Evolutionary conservation across 2,329 filamentous ascomycete genomes (phyloP).

Genomic region (Eutypa lata): DNA sequence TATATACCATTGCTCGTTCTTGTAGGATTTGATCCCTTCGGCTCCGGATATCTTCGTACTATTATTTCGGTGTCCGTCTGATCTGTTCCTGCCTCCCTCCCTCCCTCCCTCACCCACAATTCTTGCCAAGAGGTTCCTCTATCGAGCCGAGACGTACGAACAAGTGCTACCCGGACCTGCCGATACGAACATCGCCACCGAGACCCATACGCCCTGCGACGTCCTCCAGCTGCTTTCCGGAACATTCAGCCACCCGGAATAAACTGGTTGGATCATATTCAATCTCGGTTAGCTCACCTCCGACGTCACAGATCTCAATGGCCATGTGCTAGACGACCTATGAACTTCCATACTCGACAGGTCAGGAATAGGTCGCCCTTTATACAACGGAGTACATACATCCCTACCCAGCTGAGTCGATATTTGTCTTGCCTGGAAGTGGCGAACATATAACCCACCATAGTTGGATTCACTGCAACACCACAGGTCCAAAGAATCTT

Average conservation of each 20-base stretch:
- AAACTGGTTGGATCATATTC: conserved; percentile 5
- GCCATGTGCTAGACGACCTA: conserved; percentile 11
- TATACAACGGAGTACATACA: conserved; percentile 1
- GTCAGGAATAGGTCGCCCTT: conserved; percentile 2
- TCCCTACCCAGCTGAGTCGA: conserved; percentile 9
- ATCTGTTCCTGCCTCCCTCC: neutral
- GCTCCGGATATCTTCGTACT: neutral
- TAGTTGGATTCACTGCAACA: conserved; percentile 11
- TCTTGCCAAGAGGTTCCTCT: neutral
- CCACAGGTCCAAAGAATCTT: conserved; percentile 12
- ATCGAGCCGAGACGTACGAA: neutral
- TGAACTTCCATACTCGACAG: conserved; percentile 6
- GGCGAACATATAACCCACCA: conserved; percentile 5
- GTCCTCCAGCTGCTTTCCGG: neutral
- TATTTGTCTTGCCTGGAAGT: conserved; percentile 9
- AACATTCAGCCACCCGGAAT: conserved; percentile 4
- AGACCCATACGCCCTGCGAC: conserved; percentile 10
- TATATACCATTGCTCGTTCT: neutral
- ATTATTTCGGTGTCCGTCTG: no score
- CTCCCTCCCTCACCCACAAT: neutral
- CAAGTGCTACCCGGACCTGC: conserved; percentile 6
- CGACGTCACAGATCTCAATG: conserved; percentile 11
- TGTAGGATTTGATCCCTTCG: neutral
- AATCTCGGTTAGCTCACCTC: conserved; percentile 9
- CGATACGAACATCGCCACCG: conserved; percentile 21